These are phyloP conservation scores for Pleurostoma richardsiae DNA, from an alignment of 2,329 filamentous ascomycete genomes.

Conservation along the genomic window DNA sequence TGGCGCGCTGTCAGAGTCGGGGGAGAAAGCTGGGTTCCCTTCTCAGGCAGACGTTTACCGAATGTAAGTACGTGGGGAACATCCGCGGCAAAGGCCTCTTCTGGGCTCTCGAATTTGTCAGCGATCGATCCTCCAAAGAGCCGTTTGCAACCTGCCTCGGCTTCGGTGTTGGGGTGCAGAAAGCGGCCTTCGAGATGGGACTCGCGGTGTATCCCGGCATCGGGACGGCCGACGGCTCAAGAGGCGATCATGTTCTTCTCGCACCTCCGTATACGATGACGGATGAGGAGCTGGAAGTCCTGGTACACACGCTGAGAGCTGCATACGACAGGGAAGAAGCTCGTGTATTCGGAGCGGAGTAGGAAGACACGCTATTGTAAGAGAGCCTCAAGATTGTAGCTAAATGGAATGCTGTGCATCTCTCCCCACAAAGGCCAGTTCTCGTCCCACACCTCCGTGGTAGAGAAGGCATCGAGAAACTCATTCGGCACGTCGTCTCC, in stretches of 20 bases:
- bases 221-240: background rate
- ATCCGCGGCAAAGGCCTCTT: constrained; percentile 37
- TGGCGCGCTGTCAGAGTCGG: constrained; percentile 23
- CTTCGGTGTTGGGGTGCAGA: background rate
- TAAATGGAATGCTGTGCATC: constrained; percentile 4
- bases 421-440: constrained; percentile 6
- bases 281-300: background rate
- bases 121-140: constrained; percentile 25
- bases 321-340: background rate
- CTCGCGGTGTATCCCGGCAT: background rate
- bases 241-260: background rate
- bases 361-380: no score
- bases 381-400: constrained; percentile 3
- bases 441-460: background rate
- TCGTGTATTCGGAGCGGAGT: no score
- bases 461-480: background rate
- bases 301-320: background rate
- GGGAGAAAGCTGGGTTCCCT: constrained; percentile 20
- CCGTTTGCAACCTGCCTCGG: constrained; percentile 27
- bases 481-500: background rate
- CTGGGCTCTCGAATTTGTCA: constrained; percentile 41
- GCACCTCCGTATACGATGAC: background rate
- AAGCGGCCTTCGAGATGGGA: background rate
- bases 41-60: constrained; percentile 18
- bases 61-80: constrained; percentile 29